Evolutionary conservation across 768 basidiomycete species (phyloP).

Genomic region (Russula lepida): DNA sequence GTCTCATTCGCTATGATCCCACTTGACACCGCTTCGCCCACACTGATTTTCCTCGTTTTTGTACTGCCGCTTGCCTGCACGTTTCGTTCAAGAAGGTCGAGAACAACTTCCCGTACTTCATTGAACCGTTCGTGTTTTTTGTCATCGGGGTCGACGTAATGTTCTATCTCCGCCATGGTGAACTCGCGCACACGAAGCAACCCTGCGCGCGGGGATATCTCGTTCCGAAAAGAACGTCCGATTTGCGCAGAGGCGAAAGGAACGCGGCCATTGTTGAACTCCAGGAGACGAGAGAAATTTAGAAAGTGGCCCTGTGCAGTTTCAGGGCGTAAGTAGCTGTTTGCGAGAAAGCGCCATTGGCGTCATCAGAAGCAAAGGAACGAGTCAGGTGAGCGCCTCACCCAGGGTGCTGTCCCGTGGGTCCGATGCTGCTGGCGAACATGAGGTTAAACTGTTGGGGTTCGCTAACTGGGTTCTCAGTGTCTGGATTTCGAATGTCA

Average conservation of each 20-base stretch:
- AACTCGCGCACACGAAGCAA: conserved; percentile 96
- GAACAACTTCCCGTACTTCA: conserved; percentile 66
- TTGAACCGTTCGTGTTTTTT: conserved; percentile 81
- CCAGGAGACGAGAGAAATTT: conserved; percentile 93
- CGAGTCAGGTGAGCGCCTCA: conserved; percentile 30
- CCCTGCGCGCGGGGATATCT: conserved; percentile 95
- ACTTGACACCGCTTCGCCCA: conserved; percentile 83
- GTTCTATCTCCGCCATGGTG: conserved; percentile 99
- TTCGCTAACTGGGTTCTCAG: conserved; percentile 85
- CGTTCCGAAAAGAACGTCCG: conserved; percentile 93
- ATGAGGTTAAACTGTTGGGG: conserved; percentile 97
- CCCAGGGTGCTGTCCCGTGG: conserved; percentile 95
- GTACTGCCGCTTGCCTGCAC: conserved; percentile 73
- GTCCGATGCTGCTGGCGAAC: conserved; percentile 96
- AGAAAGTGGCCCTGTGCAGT: conserved; percentile 99
- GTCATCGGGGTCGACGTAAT: conserved; percentile 92
- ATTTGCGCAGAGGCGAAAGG: conserved; percentile 98
- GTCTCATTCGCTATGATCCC: conserved; percentile 94
- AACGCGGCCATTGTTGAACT: conserved; percentile 94
- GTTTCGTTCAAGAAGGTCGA: conserved; percentile 73
- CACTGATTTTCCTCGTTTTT: conserved; percentile 51
- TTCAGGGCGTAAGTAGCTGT: conserved; percentile 90
- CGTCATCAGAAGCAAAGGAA: not conserved
- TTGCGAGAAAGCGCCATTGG: not conserved
- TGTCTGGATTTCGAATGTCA: conserved; percentile 82